These are phyloP conservation scores for Breviolum minutum DNA, from an alignment of 73 alveolate species.

Conservation along the genomic window DNA sequence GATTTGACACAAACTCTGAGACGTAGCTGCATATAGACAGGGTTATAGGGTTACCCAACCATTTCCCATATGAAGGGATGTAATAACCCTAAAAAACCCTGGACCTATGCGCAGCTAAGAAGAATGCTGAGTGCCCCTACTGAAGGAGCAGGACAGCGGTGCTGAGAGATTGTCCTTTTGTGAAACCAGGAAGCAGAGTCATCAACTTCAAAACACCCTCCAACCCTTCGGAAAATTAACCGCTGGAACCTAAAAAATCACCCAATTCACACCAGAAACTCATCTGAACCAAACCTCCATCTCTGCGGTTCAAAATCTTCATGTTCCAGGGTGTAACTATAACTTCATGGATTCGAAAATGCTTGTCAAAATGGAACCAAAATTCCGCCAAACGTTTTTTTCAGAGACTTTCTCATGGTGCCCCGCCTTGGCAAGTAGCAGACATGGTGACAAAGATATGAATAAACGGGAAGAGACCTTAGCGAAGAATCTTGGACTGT, in stretches of 20 bases:
- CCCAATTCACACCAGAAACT: too few species aligned
- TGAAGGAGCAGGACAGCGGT: slow-evolving; percentile 47
- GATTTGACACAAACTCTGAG: neutral
- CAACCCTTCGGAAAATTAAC: neutral
- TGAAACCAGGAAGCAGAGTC: neutral
- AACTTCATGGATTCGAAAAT: too few species aligned
- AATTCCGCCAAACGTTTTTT: too few species aligned
- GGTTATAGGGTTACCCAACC: too few species aligned
- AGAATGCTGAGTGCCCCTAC: neutral
- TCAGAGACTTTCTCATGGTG: neutral
- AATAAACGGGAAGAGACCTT: too few species aligned
- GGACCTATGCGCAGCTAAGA: too few species aligned
- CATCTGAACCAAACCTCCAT: too few species aligned
- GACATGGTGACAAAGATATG: neutral
- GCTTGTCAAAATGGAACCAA: too few species aligned
- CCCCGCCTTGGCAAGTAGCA: neutral
- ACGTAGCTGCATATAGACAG: neutral
- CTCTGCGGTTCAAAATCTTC: neutral
- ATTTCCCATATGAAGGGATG: too few species aligned
- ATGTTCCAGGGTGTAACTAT: too few species aligned
- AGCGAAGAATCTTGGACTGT: too few species aligned
- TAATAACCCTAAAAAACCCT: too few species aligned
- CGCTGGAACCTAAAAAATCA: neutral
- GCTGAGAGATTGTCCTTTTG: slow-evolving; percentile 43
- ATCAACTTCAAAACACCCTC: neutral